A percentile compares a stretch with the other conserved stretches of the same genome.
Evolutionary conservation across 495 filamentous ascomycete species (phyloP).

Genomic region (Symbiotaphrina buchneri): DNA sequence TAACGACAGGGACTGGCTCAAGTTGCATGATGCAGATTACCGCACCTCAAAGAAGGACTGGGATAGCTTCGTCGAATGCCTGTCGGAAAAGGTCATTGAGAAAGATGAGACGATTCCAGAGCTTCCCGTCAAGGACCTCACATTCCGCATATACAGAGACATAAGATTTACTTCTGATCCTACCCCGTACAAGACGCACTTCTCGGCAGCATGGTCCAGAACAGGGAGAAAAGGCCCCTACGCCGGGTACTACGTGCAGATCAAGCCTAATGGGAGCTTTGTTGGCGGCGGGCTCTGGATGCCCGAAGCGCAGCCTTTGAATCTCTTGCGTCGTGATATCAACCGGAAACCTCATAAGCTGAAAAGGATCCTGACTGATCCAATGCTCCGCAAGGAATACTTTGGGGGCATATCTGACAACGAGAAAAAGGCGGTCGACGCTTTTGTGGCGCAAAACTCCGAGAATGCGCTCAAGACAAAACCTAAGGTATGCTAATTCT

Average conservation of each 20-base stretch:
- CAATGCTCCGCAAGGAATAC: conserved; percentile 34
- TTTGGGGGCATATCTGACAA: conserved; percentile 30
- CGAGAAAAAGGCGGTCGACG: conserved; percentile 35
- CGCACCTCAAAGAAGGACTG: conserved; percentile 57
- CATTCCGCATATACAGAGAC: conserved; percentile 74
- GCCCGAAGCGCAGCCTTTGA: conserved; percentile 37
- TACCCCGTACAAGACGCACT: conserved; percentile 73
- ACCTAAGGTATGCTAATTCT: conserved; percentile 43
- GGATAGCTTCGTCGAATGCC: conserved; percentile 43
- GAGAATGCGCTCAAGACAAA: conserved; percentile 62
- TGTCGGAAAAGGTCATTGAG: conserved; percentile 46
- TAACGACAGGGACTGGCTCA: conserved; percentile 66
- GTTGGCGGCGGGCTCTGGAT: conserved; percentile 59
- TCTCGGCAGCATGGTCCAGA: conserved; percentile 66
- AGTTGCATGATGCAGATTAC: conserved; percentile 56
- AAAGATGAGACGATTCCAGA: conserved; percentile 63
- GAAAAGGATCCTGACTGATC: conserved; percentile 36
- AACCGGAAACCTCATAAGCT: conserved; percentile 43
- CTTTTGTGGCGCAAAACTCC: conserved; percentile 42
- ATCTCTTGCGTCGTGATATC: conserved; percentile 45
- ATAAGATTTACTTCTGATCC: conserved; percentile 55
- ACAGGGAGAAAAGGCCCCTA: conserved; percentile 75
- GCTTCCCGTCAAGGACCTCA: conserved; percentile 58
- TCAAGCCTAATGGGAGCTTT: conserved; percentile 32
- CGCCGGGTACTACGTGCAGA: conserved; percentile 59